Evolutionary conservation across 352 stramenopile genomes (phyloP).

Genomic region (Elongisporangium prolatum): DNA sequence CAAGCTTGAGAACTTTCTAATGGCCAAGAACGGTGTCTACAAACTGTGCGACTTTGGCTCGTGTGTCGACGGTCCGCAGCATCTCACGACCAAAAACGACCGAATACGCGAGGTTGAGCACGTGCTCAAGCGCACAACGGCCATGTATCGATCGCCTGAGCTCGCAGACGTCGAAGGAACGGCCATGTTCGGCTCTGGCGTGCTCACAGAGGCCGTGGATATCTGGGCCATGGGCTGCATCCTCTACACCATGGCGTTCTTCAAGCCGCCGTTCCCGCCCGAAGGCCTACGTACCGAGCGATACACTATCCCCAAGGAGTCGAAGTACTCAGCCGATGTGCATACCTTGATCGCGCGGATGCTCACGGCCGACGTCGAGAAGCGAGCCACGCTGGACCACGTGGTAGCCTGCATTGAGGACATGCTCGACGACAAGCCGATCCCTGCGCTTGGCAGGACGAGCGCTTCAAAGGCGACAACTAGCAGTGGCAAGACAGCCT

Average conservation of each 20-base stretch:
- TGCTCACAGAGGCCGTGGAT: conserved; percentile 91
- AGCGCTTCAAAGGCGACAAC: not conserved
- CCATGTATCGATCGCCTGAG: conserved; percentile 97
- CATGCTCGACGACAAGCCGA: conserved; percentile 34
- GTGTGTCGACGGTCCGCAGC: conserved; percentile 74
- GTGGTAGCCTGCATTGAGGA: conserved; percentile 89
- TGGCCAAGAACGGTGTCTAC: conserved; percentile 86
- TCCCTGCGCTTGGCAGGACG: conserved; percentile 24
- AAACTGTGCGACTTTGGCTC: conserved; percentile 96
- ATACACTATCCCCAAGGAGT: conserved; percentile 90
- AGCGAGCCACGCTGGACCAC: conserved; percentile 89
- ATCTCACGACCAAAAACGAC: conserved; percentile 81
- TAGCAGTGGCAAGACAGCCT: not conserved
- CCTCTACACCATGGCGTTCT: conserved; percentile 94
- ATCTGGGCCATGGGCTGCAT: conserved; percentile 95
- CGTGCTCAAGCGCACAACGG: conserved; percentile 95
- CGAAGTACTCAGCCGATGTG: conserved; percentile 86
- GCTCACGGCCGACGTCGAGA: conserved; percentile 88
- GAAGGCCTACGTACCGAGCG: conserved; percentile 92
- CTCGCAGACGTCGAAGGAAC: conserved; percentile 93
- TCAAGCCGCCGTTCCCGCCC: conserved; percentile 95
- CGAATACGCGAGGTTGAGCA: conserved; percentile 89
- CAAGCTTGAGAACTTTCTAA: conserved; percentile 97
- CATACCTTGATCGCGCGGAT: conserved; percentile 90
- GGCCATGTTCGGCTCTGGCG: conserved; percentile 89